Conservation (phyloP, 2,329 filamentous ascomycete species). For the Colletotrichum sp. region DNA sequence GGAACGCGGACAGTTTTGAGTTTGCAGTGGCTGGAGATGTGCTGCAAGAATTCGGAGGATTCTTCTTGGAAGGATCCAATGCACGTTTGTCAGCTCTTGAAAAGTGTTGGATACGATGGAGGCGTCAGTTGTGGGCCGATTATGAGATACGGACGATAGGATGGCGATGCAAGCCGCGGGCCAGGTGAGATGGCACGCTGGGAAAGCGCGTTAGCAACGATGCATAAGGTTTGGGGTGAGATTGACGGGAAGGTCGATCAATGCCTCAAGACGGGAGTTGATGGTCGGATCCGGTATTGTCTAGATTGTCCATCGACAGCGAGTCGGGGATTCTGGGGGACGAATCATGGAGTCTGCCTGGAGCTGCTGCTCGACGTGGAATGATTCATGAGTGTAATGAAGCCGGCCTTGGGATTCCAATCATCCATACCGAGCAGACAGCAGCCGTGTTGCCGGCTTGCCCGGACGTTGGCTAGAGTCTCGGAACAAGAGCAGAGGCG, state of each 20-base stretch:
- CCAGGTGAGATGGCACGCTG: not conserved
- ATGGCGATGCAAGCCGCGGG: not conserved
- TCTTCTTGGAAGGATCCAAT: not conserved
- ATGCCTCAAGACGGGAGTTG: not conserved
- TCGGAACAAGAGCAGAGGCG: not conserved
- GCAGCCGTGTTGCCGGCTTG: not conserved
- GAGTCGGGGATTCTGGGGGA: not conserved
- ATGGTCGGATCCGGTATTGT: not conserved
- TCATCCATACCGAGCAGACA: not conserved
- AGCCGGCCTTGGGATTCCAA: not conserved
- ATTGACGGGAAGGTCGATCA: conserved; percentile 13
- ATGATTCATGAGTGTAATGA: not conserved
- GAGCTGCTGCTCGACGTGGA: not conserved
- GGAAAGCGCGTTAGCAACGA: not conserved
- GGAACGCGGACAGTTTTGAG: not conserved
- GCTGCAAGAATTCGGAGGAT: not conserved
- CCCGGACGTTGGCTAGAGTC: not conserved
- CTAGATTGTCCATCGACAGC: not conserved
- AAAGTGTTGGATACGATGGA: not conserved
- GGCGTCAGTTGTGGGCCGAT: not conserved
- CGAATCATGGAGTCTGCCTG: not conserved
- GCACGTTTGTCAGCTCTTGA: not conserved
- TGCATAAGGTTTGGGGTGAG: not conserved
- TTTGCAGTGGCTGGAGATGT: not conserved
- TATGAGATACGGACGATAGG: not conserved